These are phyloP conservation scores for Euphorbia schlechtendalii DNA, from an alignment of 441 rosid species.

Conservation along the genomic window DNA sequence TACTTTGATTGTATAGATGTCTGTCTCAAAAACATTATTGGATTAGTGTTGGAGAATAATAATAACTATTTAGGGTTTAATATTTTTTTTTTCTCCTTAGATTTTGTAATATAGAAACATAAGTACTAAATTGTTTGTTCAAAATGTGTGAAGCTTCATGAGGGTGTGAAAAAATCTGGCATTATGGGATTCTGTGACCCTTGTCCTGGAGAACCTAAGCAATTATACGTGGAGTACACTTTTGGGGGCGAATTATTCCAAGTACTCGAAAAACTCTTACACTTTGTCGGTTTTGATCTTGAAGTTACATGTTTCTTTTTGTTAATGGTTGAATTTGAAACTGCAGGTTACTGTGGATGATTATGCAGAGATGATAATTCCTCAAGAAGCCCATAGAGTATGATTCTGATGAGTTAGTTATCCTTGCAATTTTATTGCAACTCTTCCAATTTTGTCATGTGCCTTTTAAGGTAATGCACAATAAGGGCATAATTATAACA, in stretches of 20 bases:
- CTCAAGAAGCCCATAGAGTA: conserved; percentile 48
- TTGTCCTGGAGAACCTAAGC: conserved; percentile 80
- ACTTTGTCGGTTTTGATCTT: background rate
- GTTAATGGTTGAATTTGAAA: conserved; percentile 8
- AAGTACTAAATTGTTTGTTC: conserved; percentile 6
- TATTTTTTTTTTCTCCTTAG: background rate
- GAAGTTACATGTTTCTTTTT: background rate
- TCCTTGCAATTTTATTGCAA: conserved; percentile 5
- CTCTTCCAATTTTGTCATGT: conserved; percentile 29
- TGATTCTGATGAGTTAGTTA: conserved; percentile 11
- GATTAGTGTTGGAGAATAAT: background rate
- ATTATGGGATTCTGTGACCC: conserved; percentile 99
- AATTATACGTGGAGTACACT: conserved; percentile 61
- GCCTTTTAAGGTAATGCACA: conserved; percentile 23
- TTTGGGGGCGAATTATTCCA: conserved; percentile 39
- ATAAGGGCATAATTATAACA: conserved; percentile 2
- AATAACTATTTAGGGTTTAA: background rate
- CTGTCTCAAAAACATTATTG: background rate
- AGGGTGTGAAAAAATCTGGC: conserved; percentile 88
- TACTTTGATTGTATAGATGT: background rate
- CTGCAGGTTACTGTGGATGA: conserved; percentile 64
- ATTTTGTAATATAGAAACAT: background rate
- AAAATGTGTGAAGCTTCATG: conserved; percentile 57
- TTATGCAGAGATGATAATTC: conserved; percentile 60
- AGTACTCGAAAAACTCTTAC: conserved; percentile 26